These are phyloP conservation scores for Phytophthora sp. DNA, from an alignment of 352 stramenopile genomes.

Conservation along the genomic window DNA sequence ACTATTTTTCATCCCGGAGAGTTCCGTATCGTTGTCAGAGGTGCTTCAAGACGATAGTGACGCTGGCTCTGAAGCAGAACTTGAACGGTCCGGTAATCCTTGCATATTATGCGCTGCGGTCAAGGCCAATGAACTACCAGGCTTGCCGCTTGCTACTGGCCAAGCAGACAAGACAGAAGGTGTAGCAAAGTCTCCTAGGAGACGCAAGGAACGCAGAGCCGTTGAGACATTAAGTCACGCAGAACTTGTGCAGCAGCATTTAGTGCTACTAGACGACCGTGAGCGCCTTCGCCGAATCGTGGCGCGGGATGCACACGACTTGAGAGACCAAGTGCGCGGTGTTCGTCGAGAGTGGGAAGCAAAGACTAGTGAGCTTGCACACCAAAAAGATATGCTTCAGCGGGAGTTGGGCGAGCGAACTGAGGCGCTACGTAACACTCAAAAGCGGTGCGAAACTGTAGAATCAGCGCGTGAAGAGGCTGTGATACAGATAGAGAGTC, in stretches of 20 bases:
- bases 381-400: slow-evolving; percentile 43
- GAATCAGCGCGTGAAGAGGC: slow-evolving; percentile 38
- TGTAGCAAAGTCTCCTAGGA: not conserved
- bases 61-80: not conserved
- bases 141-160: slow-evolving; percentile 4
- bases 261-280: slow-evolving; percentile 47
- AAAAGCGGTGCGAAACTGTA: slow-evolving; percentile 29
- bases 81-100: not conserved
- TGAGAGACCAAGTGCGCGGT: slow-evolving; percentile 39
- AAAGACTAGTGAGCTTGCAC: slow-evolving; percentile 47
- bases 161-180: slow-evolving; percentile 6
- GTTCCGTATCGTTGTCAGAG: slow-evolving; percentile 22
- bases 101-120: slow-evolving; percentile 22
- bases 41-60: slow-evolving; percentile 4
- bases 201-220: slow-evolving; percentile 10
- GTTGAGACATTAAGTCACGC: slow-evolving; percentile 39
- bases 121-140: slow-evolving; percentile 7
- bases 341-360: slow-evolving; percentile 55
- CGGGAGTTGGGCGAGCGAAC: slow-evolving; percentile 22
- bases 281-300: slow-evolving; percentile 46
- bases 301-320: slow-evolving; percentile 45
- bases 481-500: slow-evolving; percentile 39
- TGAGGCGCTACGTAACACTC: slow-evolving; percentile 5
- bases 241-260: slow-evolving; percentile 53
- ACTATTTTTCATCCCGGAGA: slow-evolving; percentile 66